Evolutionary conservation across 768 basidiomycete genomes (phyloP).

Genomic region (Leccinum variicolor): DNA sequence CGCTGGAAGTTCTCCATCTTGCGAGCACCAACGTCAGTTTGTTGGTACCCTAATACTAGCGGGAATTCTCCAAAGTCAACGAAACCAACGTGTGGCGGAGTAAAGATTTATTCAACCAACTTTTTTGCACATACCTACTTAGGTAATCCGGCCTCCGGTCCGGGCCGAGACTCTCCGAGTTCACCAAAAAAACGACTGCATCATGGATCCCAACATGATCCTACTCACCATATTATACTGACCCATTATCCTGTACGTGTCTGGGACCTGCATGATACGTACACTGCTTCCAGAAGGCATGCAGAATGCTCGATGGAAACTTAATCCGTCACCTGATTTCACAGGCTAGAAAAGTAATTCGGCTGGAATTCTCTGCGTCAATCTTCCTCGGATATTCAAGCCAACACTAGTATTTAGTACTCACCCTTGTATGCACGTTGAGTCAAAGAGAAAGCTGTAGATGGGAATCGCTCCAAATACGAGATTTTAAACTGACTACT

Average conservation of each 20-base stretch:
- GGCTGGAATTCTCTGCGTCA: background rate
- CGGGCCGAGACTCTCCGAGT: background rate
- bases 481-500: background rate
- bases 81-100: background rate
- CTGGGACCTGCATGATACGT: background rate
- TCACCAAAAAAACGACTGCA: background rate
- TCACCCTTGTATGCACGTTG: background rate
- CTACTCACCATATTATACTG: background rate
- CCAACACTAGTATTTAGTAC: background rate
- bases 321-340: too few relatives aligned
- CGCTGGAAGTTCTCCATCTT: slow-evolving; percentile 18
- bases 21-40: slow-evolving; percentile 10
- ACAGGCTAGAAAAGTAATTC: slow-evolving; percentile 1
- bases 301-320: too few relatives aligned
- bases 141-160: slow-evolving; percentile 8
- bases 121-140: background rate
- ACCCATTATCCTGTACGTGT: background rate
- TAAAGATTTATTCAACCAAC: too few relatives aligned
- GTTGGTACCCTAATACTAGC: background rate
- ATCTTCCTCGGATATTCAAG: background rate
- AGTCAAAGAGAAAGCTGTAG: background rate
- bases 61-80: slow-evolving; percentile 4
- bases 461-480: background rate
- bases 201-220: too few relatives aligned
- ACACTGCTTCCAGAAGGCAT: slow-evolving; percentile 12